phyloP scores from a whole-genome alignment of 257 asterid genomes.

The Solanum bulbocastanum region DNA sequence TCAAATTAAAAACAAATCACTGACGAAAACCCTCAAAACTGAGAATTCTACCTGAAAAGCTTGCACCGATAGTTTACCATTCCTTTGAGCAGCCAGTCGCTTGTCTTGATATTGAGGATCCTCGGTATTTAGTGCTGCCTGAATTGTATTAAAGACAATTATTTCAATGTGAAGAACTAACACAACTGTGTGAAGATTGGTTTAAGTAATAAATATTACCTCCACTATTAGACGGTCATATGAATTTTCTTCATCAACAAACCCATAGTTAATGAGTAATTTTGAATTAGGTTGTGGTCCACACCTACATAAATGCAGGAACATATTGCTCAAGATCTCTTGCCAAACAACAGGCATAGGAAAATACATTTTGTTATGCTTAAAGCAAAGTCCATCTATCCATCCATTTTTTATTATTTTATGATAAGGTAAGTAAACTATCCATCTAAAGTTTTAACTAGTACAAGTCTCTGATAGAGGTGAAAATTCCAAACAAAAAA shows the following conservation, averaged over 20 bases:
- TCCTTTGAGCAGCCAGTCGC: slow-evolving; percentile 97
- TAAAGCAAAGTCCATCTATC: neutral
- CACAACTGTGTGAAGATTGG: neutral
- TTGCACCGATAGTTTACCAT: slow-evolving; percentile 82
- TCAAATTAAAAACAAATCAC: neutral
- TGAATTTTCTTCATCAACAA: slow-evolving; percentile 90
- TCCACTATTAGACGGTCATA: slow-evolving; percentile 77
- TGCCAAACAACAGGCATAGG: neutral
- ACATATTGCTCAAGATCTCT: neutral
- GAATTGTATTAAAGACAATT: slow-evolving; percentile 11
- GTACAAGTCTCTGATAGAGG: neutral
- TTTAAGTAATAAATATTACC: slow-evolving; percentile 24
- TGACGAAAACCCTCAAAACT: neutral
- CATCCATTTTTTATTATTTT: neutral
- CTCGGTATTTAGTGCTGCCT: slow-evolving; percentile 91
- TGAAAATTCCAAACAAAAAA: neutral
- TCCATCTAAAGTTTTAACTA: neutral
- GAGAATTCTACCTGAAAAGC: slow-evolving; percentile 51
- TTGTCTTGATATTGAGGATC: slow-evolving; percentile 98
- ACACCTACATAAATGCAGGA: slow-evolving; percentile 48
- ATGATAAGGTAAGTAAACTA: neutral
- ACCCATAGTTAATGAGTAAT: slow-evolving; percentile 89
- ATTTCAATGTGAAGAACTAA: slow-evolving; percentile 1
- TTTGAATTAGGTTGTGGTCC: slow-evolving; percentile 97
- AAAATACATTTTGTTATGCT: neutral